Base-by-base conservation (phyloP, 73 alveolate species). In the Durusdinium trenchii region DNA sequence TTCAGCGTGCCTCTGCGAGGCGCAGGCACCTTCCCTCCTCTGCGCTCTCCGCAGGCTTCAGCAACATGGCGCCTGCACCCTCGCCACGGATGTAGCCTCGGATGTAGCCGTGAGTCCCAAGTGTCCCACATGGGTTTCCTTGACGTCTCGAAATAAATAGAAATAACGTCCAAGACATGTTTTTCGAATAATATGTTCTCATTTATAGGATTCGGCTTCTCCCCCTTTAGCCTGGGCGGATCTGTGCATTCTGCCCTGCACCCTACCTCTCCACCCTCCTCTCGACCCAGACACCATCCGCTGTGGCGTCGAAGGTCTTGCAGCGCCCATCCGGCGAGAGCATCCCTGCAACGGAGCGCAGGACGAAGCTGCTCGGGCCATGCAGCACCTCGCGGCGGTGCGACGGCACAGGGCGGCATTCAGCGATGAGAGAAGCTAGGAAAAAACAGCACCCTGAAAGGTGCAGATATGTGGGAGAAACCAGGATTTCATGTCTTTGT, bases 51-150 rank as follows among this genome's bases (percentile, higher is more conserved):
- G 93, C 76, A 16, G 91, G 89, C 94, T 94, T 94, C 78, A 94
- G 35, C 42, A 94, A 83, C 62, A 69, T 76, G 28, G 99, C 94
- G n/a, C 93, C 94, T 10, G 93, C 94, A 23, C 99, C 99, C 82
- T 94, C 99, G 54, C 99, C 99, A n/a, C 99, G 99, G 83, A 94
- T 94, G 99, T 94, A 94, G 93, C 99, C 96, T 90, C 16, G 82
- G 82, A 38, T n/a, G 38, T 20, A 12, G 64, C n/a, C n/a, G n/a
- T n/a, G n/a, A n/a, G n/a, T n/a, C n/a, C n/a, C n/a, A n/a, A n/a
- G n/a, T n/a, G n/a, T n/a, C n/a, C n/a, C n/a, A n/a, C 28, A 10
- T 36, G 86, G 54, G 52, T 30, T 23, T 32, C 84, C n/a, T 36
- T 20, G 84, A 60, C 30, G 73, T 23, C 30, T 60, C 3, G 1